A percentile compares a stretch with the other conserved stretches of the same genome.
phyloP scores from a whole-genome alignment of 257 asterid species.

The Voacanga thouarsii region DNA sequence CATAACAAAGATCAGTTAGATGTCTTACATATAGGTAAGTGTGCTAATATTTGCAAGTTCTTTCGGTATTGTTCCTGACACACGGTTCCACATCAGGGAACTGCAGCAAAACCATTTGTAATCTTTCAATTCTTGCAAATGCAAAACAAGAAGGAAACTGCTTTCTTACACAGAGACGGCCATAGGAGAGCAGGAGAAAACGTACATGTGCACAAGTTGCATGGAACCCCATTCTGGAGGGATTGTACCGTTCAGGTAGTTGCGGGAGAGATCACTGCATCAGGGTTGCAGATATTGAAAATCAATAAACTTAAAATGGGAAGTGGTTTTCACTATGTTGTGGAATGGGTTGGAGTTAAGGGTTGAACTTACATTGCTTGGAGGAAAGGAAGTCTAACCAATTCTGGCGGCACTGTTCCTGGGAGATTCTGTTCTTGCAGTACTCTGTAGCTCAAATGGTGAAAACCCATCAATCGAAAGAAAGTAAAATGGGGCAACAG shows the following conservation, averaged over 20 bases:
- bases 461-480: not conserved
- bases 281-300: not conserved
- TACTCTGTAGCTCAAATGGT: slow-evolving; percentile 25
- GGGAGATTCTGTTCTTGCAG: slow-evolving; percentile 48
- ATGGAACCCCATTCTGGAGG: slow-evolving; percentile 74
- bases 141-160: not conserved
- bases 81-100: slow-evolving; percentile 52
- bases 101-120: slow-evolving; percentile 37
- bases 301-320: slow-evolving; percentile 5
- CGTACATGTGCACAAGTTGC: slow-evolving; percentile 54
- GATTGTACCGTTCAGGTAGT: slow-evolving; percentile 66
- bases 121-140: not conserved
- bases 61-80: slow-evolving; percentile 54
- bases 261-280: slow-evolving; percentile 58
- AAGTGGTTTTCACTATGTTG: not conserved
- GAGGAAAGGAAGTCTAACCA: slow-evolving; percentile 57
- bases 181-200: not conserved
- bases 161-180: not conserved
- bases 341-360: not conserved
- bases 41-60: slow-evolving; percentile 62
- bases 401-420: slow-evolving; percentile 53
- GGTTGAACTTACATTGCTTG: slow-evolving; percentile 40
- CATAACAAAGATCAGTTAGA: slow-evolving; percentile 6
- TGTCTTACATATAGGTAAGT: slow-evolving; percentile 46
- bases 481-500: not conserved